A percentile compares a stretch with the other conserved stretches of the same genome.
These are phyloP conservation scores for Delitschia confertaspora DNA, from an alignment of 495 filamentous ascomycete species.

Conservation along the genomic window DNA sequence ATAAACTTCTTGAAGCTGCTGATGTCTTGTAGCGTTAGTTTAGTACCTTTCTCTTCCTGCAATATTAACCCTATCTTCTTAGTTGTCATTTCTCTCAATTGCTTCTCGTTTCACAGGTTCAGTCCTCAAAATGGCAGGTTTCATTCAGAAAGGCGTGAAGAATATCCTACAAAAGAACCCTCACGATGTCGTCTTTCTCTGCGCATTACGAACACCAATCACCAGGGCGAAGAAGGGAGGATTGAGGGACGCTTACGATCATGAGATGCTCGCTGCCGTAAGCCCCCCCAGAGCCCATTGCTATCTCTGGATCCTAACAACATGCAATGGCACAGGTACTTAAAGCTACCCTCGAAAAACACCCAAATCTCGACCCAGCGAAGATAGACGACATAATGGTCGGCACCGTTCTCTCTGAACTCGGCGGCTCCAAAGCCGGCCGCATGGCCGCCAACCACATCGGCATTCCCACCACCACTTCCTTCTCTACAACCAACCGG, in stretches of 20 bases:
- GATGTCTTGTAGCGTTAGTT: no score
- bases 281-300: neutral
- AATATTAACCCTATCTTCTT: no score
- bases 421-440: slow-evolving; percentile 83
- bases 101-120: no score
- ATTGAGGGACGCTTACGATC: slow-evolving; percentile 82
- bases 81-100: no score
- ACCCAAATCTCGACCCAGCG: slow-evolving; percentile 64
- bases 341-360: slow-evolving; percentile 64
- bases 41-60: no score
- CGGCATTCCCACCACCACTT: slow-evolving; percentile 63
- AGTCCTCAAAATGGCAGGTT: slow-evolving; percentile 47
- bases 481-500: slow-evolving; percentile 78
- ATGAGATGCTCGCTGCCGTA: slow-evolving; percentile 70
- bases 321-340: slow-evolving; percentile 44
- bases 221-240: slow-evolving; percentile 48
- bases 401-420: slow-evolving; percentile 81
- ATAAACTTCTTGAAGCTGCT: no score
- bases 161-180: slow-evolving; percentile 74
- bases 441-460: slow-evolving; percentile 82
- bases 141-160: slow-evolving; percentile 56
- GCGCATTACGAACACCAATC: slow-evolving; percentile 36
- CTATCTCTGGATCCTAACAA: neutral
- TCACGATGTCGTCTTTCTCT: slow-evolving; percentile 68
- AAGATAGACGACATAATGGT: slow-evolving; percentile 72